phyloP scores from a whole-genome alignment of 2,329 filamentous ascomycete species.

The Helminthosporium solani region DNA sequence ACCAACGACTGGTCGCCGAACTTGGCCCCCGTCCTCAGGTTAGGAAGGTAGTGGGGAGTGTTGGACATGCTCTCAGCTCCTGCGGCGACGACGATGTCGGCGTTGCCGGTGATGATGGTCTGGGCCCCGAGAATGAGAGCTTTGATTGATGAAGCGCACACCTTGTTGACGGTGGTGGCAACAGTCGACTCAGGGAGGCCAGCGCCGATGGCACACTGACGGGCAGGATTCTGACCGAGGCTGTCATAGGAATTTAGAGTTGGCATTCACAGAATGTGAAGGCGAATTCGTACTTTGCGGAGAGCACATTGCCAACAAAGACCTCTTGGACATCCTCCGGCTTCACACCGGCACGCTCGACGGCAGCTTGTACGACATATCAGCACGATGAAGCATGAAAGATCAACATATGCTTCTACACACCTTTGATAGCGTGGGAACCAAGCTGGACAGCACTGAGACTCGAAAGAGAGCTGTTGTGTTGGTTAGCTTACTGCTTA shows the following conservation, averaged over 20 bases:
- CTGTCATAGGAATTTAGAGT: constrained; percentile 49
- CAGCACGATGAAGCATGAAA: constrained; percentile 17
- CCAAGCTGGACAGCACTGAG: constrained; percentile 85
- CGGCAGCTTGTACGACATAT: constrained; percentile 57
- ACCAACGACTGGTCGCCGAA: constrained; percentile 88
- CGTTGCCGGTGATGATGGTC: constrained; percentile 96
- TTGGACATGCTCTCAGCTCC: constrained; percentile 99
- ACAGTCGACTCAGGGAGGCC: constrained; percentile 78
- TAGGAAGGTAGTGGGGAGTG: constrained; percentile 90
- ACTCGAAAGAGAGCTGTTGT: constrained; percentile 77
- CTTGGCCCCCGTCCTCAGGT: constrained; percentile 82
- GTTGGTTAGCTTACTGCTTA: constrained; percentile 25
- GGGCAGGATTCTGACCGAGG: constrained; percentile 92
- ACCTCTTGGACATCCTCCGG: constrained; percentile 90
- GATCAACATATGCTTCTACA: constrained; percentile 16
- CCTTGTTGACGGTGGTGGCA: constrained; percentile 96
- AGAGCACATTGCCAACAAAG: constrained; percentile 97
- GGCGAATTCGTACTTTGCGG: constrained; percentile 71
- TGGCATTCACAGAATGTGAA: constrained; percentile 13
- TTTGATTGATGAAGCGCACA: constrained; percentile 94
- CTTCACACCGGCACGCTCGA: constrained; percentile 86
- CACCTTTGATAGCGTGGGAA: constrained; percentile 89
- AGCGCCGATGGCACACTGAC: constrained; percentile 88
- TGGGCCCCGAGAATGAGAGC: constrained; percentile 92
- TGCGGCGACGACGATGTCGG: constrained; percentile 87